phyloP scores from a whole-genome alignment of 192 early-diverging fungal genomes.

The Backusella macrospora region DNA sequence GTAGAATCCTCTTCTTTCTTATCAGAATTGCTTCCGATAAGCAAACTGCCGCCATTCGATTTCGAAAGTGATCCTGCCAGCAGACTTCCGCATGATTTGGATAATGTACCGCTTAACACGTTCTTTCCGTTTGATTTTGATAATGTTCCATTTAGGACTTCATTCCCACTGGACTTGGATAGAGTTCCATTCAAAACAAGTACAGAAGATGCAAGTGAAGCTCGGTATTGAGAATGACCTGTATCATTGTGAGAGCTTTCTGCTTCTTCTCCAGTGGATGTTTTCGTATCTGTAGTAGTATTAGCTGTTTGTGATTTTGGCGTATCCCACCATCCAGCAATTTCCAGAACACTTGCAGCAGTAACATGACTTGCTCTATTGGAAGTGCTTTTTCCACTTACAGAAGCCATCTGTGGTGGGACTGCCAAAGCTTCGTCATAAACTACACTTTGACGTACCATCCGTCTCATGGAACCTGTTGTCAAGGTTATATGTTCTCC shows the following conservation, averaged over 20 bases:
- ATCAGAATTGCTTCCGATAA: constrained; percentile 2
- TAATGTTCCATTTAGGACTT: not conserved
- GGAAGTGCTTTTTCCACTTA: not conserved
- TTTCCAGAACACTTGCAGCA: constrained; percentile 7
- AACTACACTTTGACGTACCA: constrained; percentile 29
- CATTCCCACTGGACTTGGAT: not conserved
- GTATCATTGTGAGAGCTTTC: not conserved
- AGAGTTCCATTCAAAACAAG: not conserved
- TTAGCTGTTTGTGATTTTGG: not conserved
- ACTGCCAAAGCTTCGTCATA: not conserved
- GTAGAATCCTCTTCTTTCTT: not conserved
- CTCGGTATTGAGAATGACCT: constrained; percentile 1
- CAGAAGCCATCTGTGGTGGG: constrained; percentile 5
- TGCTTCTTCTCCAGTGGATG: not conserved
- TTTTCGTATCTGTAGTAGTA: not conserved
- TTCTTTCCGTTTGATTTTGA: constrained; percentile 9
- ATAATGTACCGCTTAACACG: not conserved
- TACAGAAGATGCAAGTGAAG: constrained; percentile 7
- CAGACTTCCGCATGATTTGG: not conserved
- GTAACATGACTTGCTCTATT: not conserved
- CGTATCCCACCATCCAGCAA: constrained; percentile 20
- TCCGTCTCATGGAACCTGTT: constrained; percentile 21
- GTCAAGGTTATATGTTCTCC: constrained; percentile 19
- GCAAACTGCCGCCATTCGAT: not conserved
- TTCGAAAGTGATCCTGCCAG: not conserved